Base-by-base conservation (phyloP, 2,329 filamentous ascomycete species). In the Peltaster fructicola region DNA sequence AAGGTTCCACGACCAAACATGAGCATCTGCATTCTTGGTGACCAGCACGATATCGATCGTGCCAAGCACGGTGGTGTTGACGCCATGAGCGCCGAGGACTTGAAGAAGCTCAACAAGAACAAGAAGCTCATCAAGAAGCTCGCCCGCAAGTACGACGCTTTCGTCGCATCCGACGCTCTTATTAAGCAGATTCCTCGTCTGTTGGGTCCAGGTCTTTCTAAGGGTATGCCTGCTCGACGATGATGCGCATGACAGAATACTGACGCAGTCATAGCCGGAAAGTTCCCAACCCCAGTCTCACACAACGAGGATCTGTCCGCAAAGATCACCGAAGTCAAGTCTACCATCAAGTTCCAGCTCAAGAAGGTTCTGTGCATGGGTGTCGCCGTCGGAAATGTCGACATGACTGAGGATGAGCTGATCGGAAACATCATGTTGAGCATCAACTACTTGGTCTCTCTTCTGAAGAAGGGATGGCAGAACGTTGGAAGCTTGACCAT, bases 81-180 rank as follows among this genome's bases (percentile, higher is more conserved):
- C 56, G 82, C 85, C 65, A 95, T 95, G 88, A 91, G 80, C 52
- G 63, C 80, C 43, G 88, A 98, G 52, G 88, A 98, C 63, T 66
- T 98, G 65, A 98, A 98, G 80, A 98, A 98, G 78, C 81, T 98
- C 47, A 98, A 98, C 78, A 98, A 98, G 81, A 98, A 98, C 81
- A 95, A 98, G 80, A 98, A 98, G 78, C 76, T 95, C 53, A 93
- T 98, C 76, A 98, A 98, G 82, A 98, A 98, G 78, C 79, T 98
- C 44, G 88, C 88, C 40, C 82, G 84, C 74, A 98, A 98, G 72
- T 95, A 98, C 75, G 88, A 98, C 63, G 88, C 88, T 48, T 98
- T 98, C 67, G 64, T 98, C 56, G 78, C 88, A 57, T 95, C 85
- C 56, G 88, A 98, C 56, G 67, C 77, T 53, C 67, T 98, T 54